Evolutionary conservation across 2,329 filamentous ascomycete genomes (phyloP), one percentile per base, ranked within the genome.

Genomic region (Apiospora koreana): DNA sequence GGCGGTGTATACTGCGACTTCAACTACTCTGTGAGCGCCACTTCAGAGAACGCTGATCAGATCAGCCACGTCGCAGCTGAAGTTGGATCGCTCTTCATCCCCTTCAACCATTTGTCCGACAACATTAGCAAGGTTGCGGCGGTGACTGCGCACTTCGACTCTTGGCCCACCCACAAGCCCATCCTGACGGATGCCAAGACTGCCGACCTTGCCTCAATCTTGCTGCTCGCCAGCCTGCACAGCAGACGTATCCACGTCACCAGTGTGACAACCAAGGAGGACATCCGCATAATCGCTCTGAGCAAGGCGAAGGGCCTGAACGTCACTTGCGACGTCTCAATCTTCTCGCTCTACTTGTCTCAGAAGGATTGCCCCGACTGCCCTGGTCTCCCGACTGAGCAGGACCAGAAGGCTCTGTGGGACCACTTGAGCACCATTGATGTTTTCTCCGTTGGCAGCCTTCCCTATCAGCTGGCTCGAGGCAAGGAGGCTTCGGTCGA

Each of bases 121-220:
- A 95, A 94, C 80, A 94, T 95, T 80, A 94, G 90, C 86, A 94
- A 94, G 84, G 93, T 94, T 64, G 92, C 93, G 25, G 90, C 92
- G 12, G 92, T 94, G 72, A 93, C 92, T 68, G 89, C 91, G 71
- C 93, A 95, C 83, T 95, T 95, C 77, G 91, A 91, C 72, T 87
- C 90, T 31, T 95, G 93, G 93, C 93, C 93, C 45, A 84, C 86
- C 4, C 91, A 89, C 84, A 95, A 95, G 84, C 92, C 93, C 67
- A 93, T 95, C 76, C 85, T 95, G 76, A 95, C 93, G 0, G 93
- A 95, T 81, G 93, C 93, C 68, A 94, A 93, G 84, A 89, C 91
- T 69, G 94, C 92, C 1, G 93, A 95, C 77, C 86, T 95, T 71
- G 93, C 93, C n/a, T 94, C 93, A 0, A 92, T 95, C 73, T 85